Conservation (phyloP, 352 stramenopile genomes). For the Globisporangium megalacanthum region DNA sequence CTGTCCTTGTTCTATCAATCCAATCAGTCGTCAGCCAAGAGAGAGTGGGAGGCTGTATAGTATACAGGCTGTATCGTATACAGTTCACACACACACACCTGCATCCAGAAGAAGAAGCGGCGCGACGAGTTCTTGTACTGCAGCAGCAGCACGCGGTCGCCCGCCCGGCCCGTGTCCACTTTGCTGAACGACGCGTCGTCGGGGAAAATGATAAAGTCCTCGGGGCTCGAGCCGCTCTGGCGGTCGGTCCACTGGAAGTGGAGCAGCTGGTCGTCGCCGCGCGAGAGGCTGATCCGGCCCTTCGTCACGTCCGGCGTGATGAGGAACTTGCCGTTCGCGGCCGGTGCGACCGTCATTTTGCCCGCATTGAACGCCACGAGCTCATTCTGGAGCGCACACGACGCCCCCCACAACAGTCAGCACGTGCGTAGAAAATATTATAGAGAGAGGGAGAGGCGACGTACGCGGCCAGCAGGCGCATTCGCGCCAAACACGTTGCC, state of each 20-base stretch:
- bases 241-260: slow-evolving; percentile 93
- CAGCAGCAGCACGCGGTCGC: slow-evolving; percentile 89
- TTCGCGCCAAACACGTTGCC: slow-evolving; percentile 77
- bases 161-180: slow-evolving; percentile 80
- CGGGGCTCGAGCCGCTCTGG: slow-evolving; percentile 68
- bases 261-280: slow-evolving; percentile 85
- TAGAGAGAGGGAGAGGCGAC: not conserved
- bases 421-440: not conserved
- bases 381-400: slow-evolving; percentile 44
- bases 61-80: not conserved
- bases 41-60: no score
- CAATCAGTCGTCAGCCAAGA: no score
- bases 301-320: slow-evolving; percentile 89
- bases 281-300: slow-evolving; percentile 83
- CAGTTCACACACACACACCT: slow-evolving; percentile 39
- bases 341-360: slow-evolving; percentile 78
- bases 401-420: not conserved
- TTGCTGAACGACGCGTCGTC: slow-evolving; percentile 86
- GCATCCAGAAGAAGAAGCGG: slow-evolving; percentile 95
- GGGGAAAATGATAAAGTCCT: slow-evolving; percentile 93
- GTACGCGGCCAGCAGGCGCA: slow-evolving; percentile 33
- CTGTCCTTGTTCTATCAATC: slow-evolving; percentile 73
- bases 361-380: slow-evolving; percentile 90
- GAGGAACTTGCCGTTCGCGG: slow-evolving; percentile 82
- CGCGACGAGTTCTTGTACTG: slow-evolving; percentile 91